These are phyloP conservation scores for Striga asiatica DNA, from an alignment of 257 asterid genomes.

Conservation along the genomic window DNA sequence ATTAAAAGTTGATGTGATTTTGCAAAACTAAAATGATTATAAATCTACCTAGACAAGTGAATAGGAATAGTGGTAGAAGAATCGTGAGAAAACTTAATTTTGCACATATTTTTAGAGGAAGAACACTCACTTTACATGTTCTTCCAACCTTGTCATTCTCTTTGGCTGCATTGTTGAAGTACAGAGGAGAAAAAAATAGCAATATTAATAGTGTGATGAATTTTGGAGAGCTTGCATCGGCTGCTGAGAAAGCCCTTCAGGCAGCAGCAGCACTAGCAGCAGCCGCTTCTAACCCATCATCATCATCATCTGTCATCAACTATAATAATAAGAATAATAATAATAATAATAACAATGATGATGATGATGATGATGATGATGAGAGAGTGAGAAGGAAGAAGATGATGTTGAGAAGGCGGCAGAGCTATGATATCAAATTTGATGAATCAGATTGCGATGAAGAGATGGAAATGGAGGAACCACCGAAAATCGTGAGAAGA, in stretches of 20 bases:
- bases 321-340: too few species aligned
- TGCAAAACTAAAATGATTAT: too few species aligned
- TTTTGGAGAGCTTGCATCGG: conserved; percentile 59
- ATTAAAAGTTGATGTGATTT: too few species aligned
- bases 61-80: too few species aligned
- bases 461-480: conserved; percentile 64
- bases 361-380: too few species aligned
- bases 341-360: too few species aligned
- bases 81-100: too few species aligned
- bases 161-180: background rate
- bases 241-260: conserved; percentile 80
- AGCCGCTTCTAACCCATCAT: background rate
- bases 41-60: too few species aligned
- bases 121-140: too few species aligned
- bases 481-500: conserved; percentile 40
- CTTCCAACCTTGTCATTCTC: background rate
- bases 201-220: too few species aligned
- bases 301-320: too few species aligned
- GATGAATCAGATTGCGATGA: conserved; percentile 68
- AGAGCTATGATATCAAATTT: conserved; percentile 42
- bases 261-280: conserved; percentile 70
- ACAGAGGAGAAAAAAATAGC: conserved; percentile 28
- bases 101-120: too few species aligned
- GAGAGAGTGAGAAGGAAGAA: conserved; percentile 22
- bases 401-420: conserved; percentile 46